Percentiles rank a stretch among this genome's conserved stretches.
phyloP scores from a whole-genome alignment of 2,329 filamentous ascomycete species.

The Pseudogymnoascus sp. region DNA sequence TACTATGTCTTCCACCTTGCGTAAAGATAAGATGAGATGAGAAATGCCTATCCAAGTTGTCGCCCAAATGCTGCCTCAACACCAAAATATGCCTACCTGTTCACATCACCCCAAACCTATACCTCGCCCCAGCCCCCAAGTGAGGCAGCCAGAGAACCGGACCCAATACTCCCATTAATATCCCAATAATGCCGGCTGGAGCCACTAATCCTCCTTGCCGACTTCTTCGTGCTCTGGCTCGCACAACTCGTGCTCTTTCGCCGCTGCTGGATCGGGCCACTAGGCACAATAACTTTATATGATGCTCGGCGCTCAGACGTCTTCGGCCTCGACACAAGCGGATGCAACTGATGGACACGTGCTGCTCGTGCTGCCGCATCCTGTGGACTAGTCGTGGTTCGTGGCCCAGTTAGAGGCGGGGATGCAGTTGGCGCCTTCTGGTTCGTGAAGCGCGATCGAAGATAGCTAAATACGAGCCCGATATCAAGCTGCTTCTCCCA shows the following conservation, averaged over 20 bases:
- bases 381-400: conserved; percentile 42
- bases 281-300: conserved; percentile 46
- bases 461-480: conserved; percentile 82
- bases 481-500: conserved; percentile 93
- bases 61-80: neutral
- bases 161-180: conserved; percentile 70
- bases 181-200: conserved; percentile 90
- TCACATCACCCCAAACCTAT: conserved; percentile 25
- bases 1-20: neutral
- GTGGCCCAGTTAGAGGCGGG: conserved; percentile 30
- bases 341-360: conserved; percentile 80
- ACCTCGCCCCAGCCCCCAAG: conserved; percentile 76
- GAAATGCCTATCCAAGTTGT: conserved; percentile 6
- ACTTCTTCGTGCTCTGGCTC: conserved; percentile 76
- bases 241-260: conserved; percentile 60
- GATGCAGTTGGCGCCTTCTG: conserved; percentile 34
- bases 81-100: conserved; percentile 1
- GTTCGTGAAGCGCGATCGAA: conserved; percentile 64
- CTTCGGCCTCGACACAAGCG: conserved; percentile 56
- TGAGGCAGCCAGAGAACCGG: conserved; percentile 59
- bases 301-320: conserved; percentile 40
- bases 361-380: conserved; percentile 69
- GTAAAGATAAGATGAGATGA: neutral
- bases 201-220: conserved; percentile 55
- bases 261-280: conserved; percentile 38